Evolutionary conservation across 1,139 yeast genomes (phyloP).

Genomic region (Debaryomyces coudertii): DNA sequence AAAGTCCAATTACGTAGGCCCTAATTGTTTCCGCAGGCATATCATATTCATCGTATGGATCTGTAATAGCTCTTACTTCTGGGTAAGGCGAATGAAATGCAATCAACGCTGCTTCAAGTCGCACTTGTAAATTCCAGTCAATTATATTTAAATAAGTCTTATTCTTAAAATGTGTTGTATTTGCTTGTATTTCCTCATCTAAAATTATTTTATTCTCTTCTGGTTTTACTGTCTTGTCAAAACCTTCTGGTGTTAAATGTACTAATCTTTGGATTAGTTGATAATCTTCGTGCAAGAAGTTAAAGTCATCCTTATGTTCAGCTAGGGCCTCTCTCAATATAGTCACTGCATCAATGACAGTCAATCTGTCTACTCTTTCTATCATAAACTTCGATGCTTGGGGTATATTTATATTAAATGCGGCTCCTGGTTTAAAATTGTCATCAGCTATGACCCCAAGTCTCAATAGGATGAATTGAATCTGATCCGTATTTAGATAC

Average conservation of each 20-base stretch:
- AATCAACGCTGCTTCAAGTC: conserved; percentile 46
- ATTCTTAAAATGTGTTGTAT: conserved; percentile 21
- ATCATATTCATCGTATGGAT: conserved; percentile 45
- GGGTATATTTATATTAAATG: conserved; percentile 22
- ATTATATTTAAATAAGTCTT: conserved; percentile 32
- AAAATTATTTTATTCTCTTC: conserved; percentile 13
- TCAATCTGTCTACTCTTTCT: conserved; percentile 27
- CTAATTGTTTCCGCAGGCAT: conserved; percentile 46
- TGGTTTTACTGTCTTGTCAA: conserved; percentile 11
- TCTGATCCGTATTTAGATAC: conserved; percentile 25
- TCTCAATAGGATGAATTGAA: conserved; percentile 32
- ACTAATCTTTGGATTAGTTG: conserved; percentile 36
- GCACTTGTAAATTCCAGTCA: conserved; percentile 41
- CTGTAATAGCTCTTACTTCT: conserved; percentile 49
- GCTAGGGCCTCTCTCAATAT: conserved; percentile 42
- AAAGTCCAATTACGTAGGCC: conserved; percentile 42
- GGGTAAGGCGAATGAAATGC: conserved; percentile 52
- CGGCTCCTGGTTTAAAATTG: conserved; percentile 17
- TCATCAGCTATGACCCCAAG: conserved; percentile 37
- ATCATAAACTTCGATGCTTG: conserved; percentile 33
- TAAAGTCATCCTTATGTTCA: conserved; percentile 47
- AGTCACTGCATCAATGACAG: conserved; percentile 29
- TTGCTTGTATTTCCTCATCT: conserved; percentile 13
- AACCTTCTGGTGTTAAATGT: conserved; percentile 23
- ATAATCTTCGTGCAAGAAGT: conserved; percentile 43